A percentile compares a stretch with the other conserved stretches of the same genome.
These are phyloP conservation scores for Pseudogymnoascus destructans DNA, from an alignment of 2,329 filamentous ascomycete genomes.

Conservation along the genomic window DNA sequence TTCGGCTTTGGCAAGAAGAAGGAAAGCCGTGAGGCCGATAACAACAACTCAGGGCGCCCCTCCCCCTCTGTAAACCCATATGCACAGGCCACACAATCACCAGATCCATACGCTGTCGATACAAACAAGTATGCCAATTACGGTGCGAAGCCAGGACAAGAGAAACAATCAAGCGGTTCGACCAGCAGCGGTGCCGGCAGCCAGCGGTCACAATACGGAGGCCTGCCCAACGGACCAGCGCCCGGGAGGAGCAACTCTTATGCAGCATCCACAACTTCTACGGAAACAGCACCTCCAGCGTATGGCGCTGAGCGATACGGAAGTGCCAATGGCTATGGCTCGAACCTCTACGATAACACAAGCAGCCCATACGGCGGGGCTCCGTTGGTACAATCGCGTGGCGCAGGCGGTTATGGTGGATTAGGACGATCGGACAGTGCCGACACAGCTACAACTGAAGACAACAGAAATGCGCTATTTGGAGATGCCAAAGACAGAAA, in stretches of 20 bases:
- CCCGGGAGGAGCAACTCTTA: conserved; percentile 18
- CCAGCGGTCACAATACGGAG: conserved; percentile 17
- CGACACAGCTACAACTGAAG: conserved; percentile 32
- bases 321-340: conserved; percentile 37
- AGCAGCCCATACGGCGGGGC: conserved; percentile 23
- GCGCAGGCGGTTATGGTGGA: conserved; percentile 48
- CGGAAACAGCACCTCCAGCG: conserved; percentile 25
- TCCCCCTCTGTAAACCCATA: conserved; percentile 31
- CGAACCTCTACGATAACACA: conserved; percentile 38
- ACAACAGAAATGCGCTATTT: conserved; percentile 51
- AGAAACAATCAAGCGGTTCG: conserved; percentile 14
- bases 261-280: conserved; percentile 14
- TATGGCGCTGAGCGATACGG: conserved; percentile 44
- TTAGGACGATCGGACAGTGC: conserved; percentile 36
- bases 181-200: background rate
- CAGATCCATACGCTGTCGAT: conserved; percentile 47
- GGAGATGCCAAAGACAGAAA: conserved; percentile 27
- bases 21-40: conserved; percentile 32
- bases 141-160: conserved; percentile 33
- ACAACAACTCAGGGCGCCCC: conserved; percentile 33
- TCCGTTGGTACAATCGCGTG: conserved; percentile 28
- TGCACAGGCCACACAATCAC: conserved; percentile 24
- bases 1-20: conserved; percentile 46
- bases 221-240: conserved; percentile 29
- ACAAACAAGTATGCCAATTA: conserved; percentile 42